Conservation (phyloP, 108 stramenopile genomes). For the Cyclotella cryptica region DNA sequence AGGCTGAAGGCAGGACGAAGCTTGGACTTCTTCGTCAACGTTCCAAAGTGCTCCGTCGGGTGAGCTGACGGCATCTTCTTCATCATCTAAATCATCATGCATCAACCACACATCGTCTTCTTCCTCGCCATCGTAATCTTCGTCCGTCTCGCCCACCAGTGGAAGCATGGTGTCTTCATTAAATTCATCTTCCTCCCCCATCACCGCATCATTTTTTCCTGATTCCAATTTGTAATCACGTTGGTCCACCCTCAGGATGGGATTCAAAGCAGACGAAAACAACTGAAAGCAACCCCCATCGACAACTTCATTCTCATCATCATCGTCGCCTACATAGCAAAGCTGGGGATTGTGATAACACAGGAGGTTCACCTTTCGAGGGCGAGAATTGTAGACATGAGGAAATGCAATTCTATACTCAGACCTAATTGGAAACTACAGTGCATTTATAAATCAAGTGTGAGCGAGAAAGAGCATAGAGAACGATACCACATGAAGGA, state of each 20-base stretch:
- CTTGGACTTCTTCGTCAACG: conserved; percentile 58
- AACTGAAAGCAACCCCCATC: conserved; percentile 63
- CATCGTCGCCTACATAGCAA: conserved; percentile 88
- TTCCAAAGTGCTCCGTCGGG: conserved; percentile 58
- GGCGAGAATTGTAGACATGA: conserved; percentile 97
- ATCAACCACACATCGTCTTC: conserved; percentile 73
- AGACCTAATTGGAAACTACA: conserved; percentile 95
- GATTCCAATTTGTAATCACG: conserved; percentile 44
- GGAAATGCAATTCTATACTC: conserved; percentile 99
- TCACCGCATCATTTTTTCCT: conserved; percentile 53
- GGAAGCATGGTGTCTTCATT: conserved; percentile 77
- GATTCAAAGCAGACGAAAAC: conserved; percentile 87
- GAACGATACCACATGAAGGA: not conserved
- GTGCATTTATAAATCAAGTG: not conserved
- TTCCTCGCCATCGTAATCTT: conserved; percentile 63
- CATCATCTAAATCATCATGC: conserved; percentile 58
- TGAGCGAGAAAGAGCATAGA: no score
- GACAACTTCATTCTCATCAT: conserved; percentile 67
- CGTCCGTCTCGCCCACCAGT: conserved; percentile 82
- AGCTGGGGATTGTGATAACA: conserved; percentile 94
- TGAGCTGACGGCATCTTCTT: conserved; percentile 43
- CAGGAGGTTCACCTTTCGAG: conserved; percentile 86
- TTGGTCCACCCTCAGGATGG: conserved; percentile 88
- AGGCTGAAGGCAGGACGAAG: conserved; percentile 60
- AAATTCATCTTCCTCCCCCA: conserved; percentile 77